Percentiles rank a stretch among this genome's conserved stretches.
Conservation (phyloP, 2,329 filamentous ascomycete genomes). For the Fusarium sp. region DNA sequence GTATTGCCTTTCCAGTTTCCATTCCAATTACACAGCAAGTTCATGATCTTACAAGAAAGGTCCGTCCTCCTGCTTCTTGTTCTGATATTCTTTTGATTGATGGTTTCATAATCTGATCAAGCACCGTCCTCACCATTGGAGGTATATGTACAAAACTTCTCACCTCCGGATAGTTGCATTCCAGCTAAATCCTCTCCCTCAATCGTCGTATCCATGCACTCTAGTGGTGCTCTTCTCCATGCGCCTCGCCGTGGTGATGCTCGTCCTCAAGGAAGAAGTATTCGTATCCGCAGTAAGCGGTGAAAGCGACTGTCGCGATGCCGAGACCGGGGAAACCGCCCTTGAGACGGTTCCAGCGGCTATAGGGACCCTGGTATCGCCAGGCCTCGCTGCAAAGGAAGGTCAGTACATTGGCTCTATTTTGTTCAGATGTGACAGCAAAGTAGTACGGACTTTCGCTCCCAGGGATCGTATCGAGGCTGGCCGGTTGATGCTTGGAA, state of each 20-base stretch:
- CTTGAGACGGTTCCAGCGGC: conserved; percentile 88
- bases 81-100: conserved; percentile 31
- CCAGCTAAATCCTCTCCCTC: conserved; percentile 12
- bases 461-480: conserved; percentile 72
- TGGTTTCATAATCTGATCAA: conserved; percentile 30
- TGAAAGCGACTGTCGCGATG: conserved; percentile 90
- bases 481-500: conserved; percentile 75
- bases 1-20: background rate
- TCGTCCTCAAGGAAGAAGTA: conserved; percentile 83
- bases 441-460: conserved; percentile 61
- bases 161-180: conserved; percentile 13
- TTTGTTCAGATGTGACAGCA: background rate
- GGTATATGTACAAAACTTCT: conserved; percentile 40
- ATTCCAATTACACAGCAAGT: background rate
- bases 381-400: conserved; percentile 78
- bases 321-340: conserved; percentile 87
- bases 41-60: background rate
- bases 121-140: conserved; percentile 22
- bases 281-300: conserved; percentile 88
- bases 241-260: conserved; percentile 65
- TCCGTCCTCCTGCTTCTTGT: background rate
- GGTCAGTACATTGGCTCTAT: conserved; percentile 5
- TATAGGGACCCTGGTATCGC: conserved; percentile 91
- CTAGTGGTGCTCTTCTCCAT: conserved; percentile 65
- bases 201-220: conserved; percentile 19